phyloP scores from a whole-genome alignment of 305 asterid species.

The Solanum hybrid region DNA sequence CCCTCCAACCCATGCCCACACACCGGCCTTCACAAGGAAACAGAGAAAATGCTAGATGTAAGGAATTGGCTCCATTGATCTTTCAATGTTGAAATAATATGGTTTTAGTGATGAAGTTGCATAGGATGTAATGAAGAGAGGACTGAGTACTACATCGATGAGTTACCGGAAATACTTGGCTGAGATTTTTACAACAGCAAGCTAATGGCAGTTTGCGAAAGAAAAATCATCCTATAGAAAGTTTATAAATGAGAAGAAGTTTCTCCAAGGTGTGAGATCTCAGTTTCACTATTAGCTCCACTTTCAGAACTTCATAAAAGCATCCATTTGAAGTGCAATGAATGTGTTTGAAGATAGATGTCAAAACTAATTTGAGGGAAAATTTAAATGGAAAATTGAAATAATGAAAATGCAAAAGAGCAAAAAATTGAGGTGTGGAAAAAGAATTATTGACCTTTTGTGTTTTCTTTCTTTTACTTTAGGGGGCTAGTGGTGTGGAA shows the following conservation, averaged over 20 bases:
- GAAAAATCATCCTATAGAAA: neutral
- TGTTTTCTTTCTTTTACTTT: slow-evolving; percentile 1
- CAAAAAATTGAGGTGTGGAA: neutral
- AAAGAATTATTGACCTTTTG: neutral
- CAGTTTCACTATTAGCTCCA: neutral
- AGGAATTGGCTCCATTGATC: neutral
- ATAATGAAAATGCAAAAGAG: neutral
- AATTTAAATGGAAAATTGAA: neutral
- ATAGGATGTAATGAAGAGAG: neutral
- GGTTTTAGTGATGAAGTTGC: neutral
- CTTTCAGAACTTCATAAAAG: neutral
- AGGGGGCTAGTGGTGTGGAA: neutral
- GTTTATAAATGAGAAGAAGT: neutral
- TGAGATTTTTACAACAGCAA: neutral
- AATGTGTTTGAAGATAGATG: neutral
- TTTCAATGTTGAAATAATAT: neutral
- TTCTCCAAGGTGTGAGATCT: neutral
- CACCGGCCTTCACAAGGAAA: neutral
- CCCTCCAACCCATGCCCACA: neutral
- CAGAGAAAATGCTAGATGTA: neutral
- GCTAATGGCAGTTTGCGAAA: neutral
- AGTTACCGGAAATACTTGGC: neutral
- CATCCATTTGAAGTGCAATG: neutral
- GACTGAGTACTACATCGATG: neutral
- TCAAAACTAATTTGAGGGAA: neutral